Evolutionary conservation across 164 flowering plant genomes (phyloP), one percentile per base, ranked within the genome.

Genomic region (Stephania yunnanensis): DNA sequence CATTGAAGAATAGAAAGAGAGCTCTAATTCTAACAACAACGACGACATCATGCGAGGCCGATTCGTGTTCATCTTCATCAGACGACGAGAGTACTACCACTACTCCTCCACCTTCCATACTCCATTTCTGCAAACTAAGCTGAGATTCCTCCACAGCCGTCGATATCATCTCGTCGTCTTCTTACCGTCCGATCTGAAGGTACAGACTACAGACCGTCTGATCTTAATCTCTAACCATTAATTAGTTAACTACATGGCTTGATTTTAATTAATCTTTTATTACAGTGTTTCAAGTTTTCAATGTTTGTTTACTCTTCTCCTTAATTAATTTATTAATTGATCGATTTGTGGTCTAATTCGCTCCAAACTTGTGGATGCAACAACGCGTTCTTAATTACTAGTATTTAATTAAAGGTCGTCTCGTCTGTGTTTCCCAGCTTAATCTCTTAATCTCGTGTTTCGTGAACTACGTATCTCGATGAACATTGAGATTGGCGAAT

Each of bases 111-210:
- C 0, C 25, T 25, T 25, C 25, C 30, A 64, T 74, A 30, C 63
- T 77, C 74, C 45, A 25, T 25, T 58, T 79, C 70, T 75, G 75
- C 78, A 79, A 72, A 68, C 42, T 79, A 63, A 79, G 69, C 72
- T 46, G 67, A 72, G 81, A 79, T 72, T 70, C 69, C 2, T 36
- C 42, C 52, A 46, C 31, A 46, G 67, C 82, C 48, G 73, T 72
- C 22, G 76, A 79, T 79, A 67, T 79, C 8, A n/a, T 73, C 12
- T 67, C 72, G 13, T 53, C 11, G 55, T 45, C 68, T 72, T 58
- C 20, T 45, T 69, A 63, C 75, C 73, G 9, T 72, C 50, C 53
- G 64, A 75, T 79, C 75, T 75, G 74, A 75, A 36, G 69, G 45
- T 30, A 36, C 42, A 25, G 50, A 25, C 25, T 25, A 25, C 25